These are phyloP conservation scores for Sclerotinia nivalis DNA, from an alignment of 2,329 filamentous ascomycete species.

Conservation along the genomic window DNA sequence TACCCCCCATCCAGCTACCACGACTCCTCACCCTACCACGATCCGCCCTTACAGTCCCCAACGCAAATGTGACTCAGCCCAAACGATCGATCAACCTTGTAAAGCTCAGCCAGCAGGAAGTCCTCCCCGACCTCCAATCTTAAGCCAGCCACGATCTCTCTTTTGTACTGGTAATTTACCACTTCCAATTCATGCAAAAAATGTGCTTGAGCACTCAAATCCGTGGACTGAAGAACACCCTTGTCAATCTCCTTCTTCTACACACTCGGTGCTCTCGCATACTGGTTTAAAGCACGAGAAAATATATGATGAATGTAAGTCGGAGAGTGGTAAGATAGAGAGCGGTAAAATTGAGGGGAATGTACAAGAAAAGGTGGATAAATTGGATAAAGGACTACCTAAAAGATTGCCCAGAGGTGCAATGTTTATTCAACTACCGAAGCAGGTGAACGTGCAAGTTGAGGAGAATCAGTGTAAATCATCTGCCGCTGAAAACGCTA, in stretches of 20 bases:
- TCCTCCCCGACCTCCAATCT: neutral
- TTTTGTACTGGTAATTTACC: constrained; percentile 3
- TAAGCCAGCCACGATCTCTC: constrained; percentile 12
- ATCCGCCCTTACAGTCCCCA: constrained; percentile 1
- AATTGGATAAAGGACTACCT: neutral
- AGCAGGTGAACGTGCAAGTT: neutral
- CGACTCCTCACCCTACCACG: too few species aligned
- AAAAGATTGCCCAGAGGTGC: neutral
- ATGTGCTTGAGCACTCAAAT: constrained; percentile 4
- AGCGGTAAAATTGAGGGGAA: neutral
- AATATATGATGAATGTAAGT: neutral
- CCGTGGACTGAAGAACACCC: neutral
- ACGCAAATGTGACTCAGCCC: neutral
- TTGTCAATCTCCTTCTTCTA: constrained; percentile 6
- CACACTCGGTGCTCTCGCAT: neutral
- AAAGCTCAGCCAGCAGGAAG: neutral
- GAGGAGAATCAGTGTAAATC: neutral
- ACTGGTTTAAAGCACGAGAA: neutral
- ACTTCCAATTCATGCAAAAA: constrained; percentile 1
- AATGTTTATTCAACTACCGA: constrained; percentile 3
- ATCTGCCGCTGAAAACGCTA: neutral
- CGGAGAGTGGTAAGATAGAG: neutral
- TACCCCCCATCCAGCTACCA: neutral
- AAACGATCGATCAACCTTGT: neutral
- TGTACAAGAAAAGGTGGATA: constrained; percentile 2